Conservation (phyloP, 1,284 basidiomycete genomes). For the Phenoliferia sp. region DNA sequence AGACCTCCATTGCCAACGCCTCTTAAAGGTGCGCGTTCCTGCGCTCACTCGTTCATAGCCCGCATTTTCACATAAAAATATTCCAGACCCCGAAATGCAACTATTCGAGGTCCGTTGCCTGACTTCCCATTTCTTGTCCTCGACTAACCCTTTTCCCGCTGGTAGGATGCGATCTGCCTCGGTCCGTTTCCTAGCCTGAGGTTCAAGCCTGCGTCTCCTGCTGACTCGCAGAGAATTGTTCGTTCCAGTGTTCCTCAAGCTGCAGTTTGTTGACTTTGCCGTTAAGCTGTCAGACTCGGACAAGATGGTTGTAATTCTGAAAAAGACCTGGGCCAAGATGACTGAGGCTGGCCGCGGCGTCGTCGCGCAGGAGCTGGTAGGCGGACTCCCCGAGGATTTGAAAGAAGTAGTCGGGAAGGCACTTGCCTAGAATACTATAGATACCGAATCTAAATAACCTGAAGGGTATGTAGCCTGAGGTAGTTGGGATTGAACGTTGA, state of each 20-base stretch:
- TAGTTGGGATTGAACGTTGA: no score
- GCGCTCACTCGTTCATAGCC: background rate
- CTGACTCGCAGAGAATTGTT: background rate
- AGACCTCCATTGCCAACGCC: slow-evolving; percentile 14
- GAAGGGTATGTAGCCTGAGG: no score
- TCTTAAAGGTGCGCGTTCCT: slow-evolving; percentile 11
- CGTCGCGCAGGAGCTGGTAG: slow-evolving; percentile 13
- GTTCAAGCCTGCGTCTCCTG: background rate
- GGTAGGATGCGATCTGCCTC: slow-evolving; percentile 24
- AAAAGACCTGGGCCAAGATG: slow-evolving; percentile 26
- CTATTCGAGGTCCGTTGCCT: no score
- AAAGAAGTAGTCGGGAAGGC: slow-evolving; percentile 12
- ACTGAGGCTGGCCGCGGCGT: slow-evolving; percentile 1
- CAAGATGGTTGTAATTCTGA: slow-evolving; percentile 16
- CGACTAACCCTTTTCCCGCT: no score
- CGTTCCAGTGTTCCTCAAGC: slow-evolving; percentile 7
- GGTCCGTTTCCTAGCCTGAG: background rate
- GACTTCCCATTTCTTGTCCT: no score
- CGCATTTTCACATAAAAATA: background rate
- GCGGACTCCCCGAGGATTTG: slow-evolving; percentile 11
- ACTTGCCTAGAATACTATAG: no score
- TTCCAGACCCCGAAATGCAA: slow-evolving; percentile 22
- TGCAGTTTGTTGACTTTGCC: slow-evolving; percentile 20
- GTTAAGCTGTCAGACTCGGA: background rate
- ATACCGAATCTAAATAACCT: no score